Percentiles rank a stretch among this genome's conserved stretches.
Evolutionary conservation across 177 flowering plant species (phyloP).

Genomic region (Vitis hybrid): DNA sequence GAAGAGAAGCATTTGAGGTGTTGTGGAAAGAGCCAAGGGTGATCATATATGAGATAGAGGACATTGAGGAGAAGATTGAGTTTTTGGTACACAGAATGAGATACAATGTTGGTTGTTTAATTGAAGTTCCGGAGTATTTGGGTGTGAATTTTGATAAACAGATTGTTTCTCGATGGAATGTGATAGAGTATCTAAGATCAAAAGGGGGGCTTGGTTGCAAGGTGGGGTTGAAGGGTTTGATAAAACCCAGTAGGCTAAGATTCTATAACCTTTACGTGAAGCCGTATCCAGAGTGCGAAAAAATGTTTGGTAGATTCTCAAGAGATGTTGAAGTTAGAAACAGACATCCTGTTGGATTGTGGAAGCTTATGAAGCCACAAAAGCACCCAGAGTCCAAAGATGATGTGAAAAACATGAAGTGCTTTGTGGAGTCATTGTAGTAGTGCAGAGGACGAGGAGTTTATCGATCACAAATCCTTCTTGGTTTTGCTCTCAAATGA

Average conservation of each 20-base stretch:
- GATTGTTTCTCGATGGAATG: constrained; percentile 76
- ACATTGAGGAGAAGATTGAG: constrained; percentile 70
- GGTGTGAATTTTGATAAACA: constrained; percentile 83
- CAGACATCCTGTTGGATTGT: constrained; percentile 48
- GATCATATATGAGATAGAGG: constrained; percentile 53
- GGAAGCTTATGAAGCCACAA: constrained; percentile 60
- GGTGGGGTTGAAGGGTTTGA: constrained; percentile 55
- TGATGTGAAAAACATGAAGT: constrained; percentile 51
- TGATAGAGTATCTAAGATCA: constrained; percentile 66
- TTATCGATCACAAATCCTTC: constrained; percentile 20
- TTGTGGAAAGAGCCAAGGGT: constrained; percentile 74
- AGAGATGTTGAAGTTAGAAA: constrained; percentile 22
- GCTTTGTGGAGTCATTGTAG: constrained; percentile 44
- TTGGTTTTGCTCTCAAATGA: not conserved
- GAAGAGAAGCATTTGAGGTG: constrained; percentile 69
- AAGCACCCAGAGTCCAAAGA: constrained; percentile 33
- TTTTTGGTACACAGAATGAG: constrained; percentile 50
- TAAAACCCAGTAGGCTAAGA: constrained; percentile 58
- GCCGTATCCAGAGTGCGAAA: constrained; percentile 89
- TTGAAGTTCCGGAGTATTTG: constrained; percentile 78
- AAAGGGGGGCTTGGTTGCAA: constrained; percentile 66
- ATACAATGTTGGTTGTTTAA: constrained; percentile 37
- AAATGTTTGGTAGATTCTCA: constrained; percentile 51
- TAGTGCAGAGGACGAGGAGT: constrained; percentile 12
- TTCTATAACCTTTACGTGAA: constrained; percentile 87